Percentiles rank a stretch among this genome's conserved stretches.
These are phyloP conservation scores for Scutellaria barbata DNA, from an alignment of 257 asterid genomes.

Conservation along the genomic window DNA sequence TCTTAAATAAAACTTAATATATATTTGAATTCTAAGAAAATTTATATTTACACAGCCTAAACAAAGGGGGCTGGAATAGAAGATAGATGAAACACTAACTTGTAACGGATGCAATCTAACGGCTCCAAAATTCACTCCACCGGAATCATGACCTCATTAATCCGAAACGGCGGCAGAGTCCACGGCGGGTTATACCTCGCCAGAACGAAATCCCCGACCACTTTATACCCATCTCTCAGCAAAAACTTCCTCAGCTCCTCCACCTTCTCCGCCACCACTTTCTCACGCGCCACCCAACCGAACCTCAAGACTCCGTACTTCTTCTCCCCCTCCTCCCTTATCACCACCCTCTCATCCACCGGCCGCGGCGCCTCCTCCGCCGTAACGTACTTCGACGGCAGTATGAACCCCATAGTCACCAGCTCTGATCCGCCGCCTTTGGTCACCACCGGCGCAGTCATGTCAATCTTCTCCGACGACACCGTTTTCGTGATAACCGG, in stretches of 20 bases:
- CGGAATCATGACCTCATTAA: slow-evolving; percentile 87
- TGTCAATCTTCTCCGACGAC: slow-evolving; percentile 63
- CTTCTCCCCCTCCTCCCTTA: slow-evolving; percentile 79
- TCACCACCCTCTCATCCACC: slow-evolving; percentile 78
- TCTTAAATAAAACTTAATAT: too few species aligned
- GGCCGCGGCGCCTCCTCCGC: slow-evolving; percentile 91
- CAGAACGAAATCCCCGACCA: slow-evolving; percentile 69
- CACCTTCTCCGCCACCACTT: slow-evolving; percentile 69
- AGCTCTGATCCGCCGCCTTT: slow-evolving; percentile 42
- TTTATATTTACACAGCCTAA: too few species aligned
- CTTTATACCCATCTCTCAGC: slow-evolving; percentile 77
- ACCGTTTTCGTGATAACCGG: slow-evolving; percentile 74
- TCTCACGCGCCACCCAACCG: slow-evolving; percentile 71
- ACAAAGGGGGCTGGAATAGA: too few species aligned
- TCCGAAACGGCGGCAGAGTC: slow-evolving; percentile 80
- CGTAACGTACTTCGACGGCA: slow-evolving; percentile 64
- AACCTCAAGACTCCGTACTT: slow-evolving; percentile 82
- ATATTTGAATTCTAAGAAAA: too few species aligned
- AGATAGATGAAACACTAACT: too few species aligned
- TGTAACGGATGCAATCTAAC: too few species aligned
- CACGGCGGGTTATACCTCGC: slow-evolving; percentile 97
- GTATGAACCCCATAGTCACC: slow-evolving; percentile 84
- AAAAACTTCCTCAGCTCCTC: slow-evolving; percentile 55
- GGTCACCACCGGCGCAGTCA: slow-evolving; percentile 89
- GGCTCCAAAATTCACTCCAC: slow-evolving; percentile 49